A percentile compares a stretch with the other conserved stretches of the same genome.
These are phyloP conservation scores for Globisporangium solare DNA, from an alignment of 352 stramenopile genomes.

Conservation along the genomic window DNA sequence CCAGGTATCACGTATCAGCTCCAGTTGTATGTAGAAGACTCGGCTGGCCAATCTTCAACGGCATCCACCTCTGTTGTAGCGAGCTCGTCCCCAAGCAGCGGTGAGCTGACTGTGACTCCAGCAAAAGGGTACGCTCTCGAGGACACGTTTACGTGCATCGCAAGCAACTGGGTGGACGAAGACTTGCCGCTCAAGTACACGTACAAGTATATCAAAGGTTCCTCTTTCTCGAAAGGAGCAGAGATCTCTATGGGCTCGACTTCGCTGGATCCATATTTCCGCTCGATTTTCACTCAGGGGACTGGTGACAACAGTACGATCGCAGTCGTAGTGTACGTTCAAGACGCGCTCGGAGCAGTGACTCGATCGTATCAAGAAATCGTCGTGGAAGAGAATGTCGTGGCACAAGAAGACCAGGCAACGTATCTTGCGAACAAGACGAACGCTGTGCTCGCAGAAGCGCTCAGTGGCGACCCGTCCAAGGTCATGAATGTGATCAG, in stretches of 20 bases:
- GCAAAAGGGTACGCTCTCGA: slow-evolving; percentile 42
- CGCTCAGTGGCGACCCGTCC: slow-evolving; percentile 46
- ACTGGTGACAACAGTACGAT: slow-evolving; percentile 55
- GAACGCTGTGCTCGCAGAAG: slow-evolving; percentile 36
- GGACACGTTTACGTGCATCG: slow-evolving; percentile 43
- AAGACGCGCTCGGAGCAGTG: slow-evolving; percentile 44
- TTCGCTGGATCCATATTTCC: slow-evolving; percentile 46
- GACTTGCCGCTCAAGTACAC: slow-evolving; percentile 59
- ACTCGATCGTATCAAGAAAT: slow-evolving; percentile 50
- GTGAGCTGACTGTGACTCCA: slow-evolving; percentile 34
- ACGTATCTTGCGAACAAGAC: slow-evolving; percentile 58
- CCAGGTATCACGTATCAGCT: slow-evolving; percentile 47
- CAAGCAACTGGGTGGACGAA: slow-evolving; percentile 63
- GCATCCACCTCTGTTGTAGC: slow-evolving; percentile 39
- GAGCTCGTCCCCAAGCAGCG: slow-evolving; percentile 53
- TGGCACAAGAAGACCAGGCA: slow-evolving; percentile 36
- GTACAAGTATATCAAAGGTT: slow-evolving; percentile 71
- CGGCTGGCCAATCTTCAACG: slow-evolving; percentile 26
- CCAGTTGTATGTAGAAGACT: slow-evolving; percentile 43
- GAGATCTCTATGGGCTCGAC: slow-evolving; percentile 53
- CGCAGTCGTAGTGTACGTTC: slow-evolving; percentile 57
- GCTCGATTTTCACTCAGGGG: slow-evolving; percentile 46
- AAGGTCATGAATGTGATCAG: slow-evolving; percentile 62
- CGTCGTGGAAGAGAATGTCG: slow-evolving; percentile 34
- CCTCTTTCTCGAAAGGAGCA: slow-evolving; percentile 33